phyloP scores from a whole-genome alignment of 805 yeast species.

The Teunomyces gatunensis region DNA sequence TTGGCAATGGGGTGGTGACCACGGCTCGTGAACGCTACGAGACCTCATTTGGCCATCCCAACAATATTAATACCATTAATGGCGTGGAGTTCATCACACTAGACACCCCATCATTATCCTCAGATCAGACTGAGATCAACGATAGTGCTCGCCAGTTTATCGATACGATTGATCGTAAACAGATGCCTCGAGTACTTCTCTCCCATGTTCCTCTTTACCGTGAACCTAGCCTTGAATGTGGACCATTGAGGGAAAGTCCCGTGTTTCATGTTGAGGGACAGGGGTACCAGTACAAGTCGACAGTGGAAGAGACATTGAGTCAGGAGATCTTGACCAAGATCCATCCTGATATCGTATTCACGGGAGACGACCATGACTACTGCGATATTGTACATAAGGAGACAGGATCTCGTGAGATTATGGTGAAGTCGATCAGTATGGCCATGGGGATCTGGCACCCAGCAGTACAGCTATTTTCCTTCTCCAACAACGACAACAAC shows the following conservation, averaged over 20 bases:
- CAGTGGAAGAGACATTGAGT: constrained; percentile 15
- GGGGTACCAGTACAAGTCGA: constrained; percentile 28
- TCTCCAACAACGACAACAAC: constrained; percentile 6
- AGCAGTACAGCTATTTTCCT: constrained; percentile 40
- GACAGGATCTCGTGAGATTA: constrained; percentile 52
- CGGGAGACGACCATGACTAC: constrained; percentile 61
- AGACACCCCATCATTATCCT: constrained; percentile 19
- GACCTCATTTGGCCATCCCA: constrained; percentile 32
- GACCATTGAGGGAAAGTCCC: constrained; percentile 18
- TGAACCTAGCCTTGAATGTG: constrained; percentile 17
- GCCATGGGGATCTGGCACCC: constrained; percentile 78
- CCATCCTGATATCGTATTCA: constrained; percentile 20
- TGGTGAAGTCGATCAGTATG: constrained; percentile 89
- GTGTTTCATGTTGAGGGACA: constrained; percentile 11
- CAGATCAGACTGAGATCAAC: constrained; percentile 12
- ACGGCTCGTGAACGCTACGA: constrained; percentile 28
- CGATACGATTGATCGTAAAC: constrained; percentile 3
- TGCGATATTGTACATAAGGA: constrained; percentile 66
- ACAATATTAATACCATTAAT: constrained; percentile 21
- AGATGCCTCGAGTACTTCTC: constrained; percentile 19
- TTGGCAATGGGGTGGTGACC: constrained; percentile 22
- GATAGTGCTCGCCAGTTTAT: constrained; percentile 14
- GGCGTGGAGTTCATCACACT: constrained; percentile 30
- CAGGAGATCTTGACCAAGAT: constrained; percentile 13
- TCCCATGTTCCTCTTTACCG: constrained; percentile 25